Evolutionary conservation across 1,284 basidiomycete genomes (phyloP).

Genomic region (Athelia psychrophila): DNA sequence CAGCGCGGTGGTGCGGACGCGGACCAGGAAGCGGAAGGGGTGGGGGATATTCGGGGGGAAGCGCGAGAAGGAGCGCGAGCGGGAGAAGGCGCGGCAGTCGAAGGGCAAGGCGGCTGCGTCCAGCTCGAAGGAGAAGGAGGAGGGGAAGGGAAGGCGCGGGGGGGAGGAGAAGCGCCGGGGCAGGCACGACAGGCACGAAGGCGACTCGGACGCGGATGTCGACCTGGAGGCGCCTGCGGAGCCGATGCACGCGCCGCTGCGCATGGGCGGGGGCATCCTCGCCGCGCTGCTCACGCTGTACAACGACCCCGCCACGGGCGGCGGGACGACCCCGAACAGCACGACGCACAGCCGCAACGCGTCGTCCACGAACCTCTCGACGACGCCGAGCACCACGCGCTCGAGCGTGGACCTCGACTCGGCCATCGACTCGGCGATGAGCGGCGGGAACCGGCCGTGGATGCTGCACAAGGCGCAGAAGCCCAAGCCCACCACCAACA

Average conservation of each 20-base stretch:
- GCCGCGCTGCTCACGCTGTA: constrained; percentile 54
- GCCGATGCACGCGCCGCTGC: constrained; percentile 8
- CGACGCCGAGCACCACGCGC: neutral
- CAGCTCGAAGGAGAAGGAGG: neutral
- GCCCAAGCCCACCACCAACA: constrained; percentile 71
- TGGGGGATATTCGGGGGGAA: constrained; percentile 13
- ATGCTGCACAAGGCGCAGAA: constrained; percentile 22
- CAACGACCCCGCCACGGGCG: constrained; percentile 27
- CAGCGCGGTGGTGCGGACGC: constrained; percentile 19
- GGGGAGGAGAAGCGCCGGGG: neutral
- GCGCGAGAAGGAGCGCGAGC: neutral
- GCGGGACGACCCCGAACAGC: constrained; percentile 18
- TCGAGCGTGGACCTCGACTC: neutral
- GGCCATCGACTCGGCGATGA: neutral
- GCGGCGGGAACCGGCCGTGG: neutral
- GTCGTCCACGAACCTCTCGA: constrained; percentile 8
- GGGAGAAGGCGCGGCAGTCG: constrained; percentile 2
- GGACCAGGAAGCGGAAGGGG: constrained; percentile 12
- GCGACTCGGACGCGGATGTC: constrained; percentile 16
- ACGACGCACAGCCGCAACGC: constrained; percentile 23
- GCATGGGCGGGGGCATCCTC: constrained; percentile 43
- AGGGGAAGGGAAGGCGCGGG: constrained; percentile 21
- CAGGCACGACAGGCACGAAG: neutral
- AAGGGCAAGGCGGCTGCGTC: neutral
- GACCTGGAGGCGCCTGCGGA: constrained; percentile 11